Conservation (phyloP, 2,329 filamentous ascomycete species). For the Fusarium caatingaense region DNA sequence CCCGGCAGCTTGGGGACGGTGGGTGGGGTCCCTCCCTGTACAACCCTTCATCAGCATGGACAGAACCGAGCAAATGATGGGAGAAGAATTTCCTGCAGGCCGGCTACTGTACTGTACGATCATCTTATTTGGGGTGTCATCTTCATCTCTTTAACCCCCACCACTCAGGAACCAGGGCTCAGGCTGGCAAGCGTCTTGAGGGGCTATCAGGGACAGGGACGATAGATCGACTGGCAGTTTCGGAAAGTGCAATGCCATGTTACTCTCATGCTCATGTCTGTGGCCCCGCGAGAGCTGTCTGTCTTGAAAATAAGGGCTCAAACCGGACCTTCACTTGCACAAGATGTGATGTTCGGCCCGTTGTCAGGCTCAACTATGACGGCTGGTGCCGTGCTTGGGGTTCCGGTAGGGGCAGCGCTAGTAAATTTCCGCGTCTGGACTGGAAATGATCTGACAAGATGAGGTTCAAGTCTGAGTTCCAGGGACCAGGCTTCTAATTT, state of each 20-base stretch:
- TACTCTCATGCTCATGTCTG: not conserved
- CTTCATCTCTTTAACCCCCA: conserved; percentile 43
- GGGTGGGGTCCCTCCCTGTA: conserved; percentile 22
- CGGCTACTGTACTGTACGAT: conserved; percentile 37
- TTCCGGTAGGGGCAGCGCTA: conserved; percentile 36
- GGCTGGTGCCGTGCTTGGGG: conserved; percentile 34
- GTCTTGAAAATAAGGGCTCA: not conserved
- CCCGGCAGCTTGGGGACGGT: conserved; percentile 32
- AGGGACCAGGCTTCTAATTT: conserved; percentile 29
- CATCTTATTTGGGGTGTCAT: conserved; percentile 30
- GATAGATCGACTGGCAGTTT: not conserved
- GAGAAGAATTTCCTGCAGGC: conserved; percentile 31
- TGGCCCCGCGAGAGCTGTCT: not conserved
- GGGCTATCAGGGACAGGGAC: conserved; percentile 3
- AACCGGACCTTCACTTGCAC: not conserved
- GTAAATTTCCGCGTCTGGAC: conserved; percentile 42
- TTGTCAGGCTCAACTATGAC: conserved; percentile 30
- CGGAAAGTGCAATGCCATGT: not conserved
- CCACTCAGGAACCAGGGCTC: conserved; percentile 12
- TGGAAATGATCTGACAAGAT: conserved; percentile 46
- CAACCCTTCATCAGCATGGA: conserved; percentile 30
- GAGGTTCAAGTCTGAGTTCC: conserved; percentile 24
- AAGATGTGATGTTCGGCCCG: conserved; percentile 21
- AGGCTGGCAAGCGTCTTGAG: not conserved
- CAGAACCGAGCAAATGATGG: conserved; percentile 34